Base-by-base conservation (phyloP, 257 asterid species). In the Solanum sitiens region DNA sequence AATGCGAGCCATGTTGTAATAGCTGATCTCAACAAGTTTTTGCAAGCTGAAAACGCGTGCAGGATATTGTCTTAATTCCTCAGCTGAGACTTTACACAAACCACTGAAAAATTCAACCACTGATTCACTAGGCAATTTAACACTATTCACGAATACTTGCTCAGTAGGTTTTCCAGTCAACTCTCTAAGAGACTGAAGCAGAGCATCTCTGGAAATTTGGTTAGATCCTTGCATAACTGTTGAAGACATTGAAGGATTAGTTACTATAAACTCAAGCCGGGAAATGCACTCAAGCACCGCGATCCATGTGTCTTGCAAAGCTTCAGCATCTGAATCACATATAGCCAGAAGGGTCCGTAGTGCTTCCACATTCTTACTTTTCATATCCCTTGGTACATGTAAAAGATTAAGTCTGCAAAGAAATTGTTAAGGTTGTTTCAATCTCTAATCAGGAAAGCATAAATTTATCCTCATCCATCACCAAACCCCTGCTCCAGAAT, bases 31-130 rank as follows among this genome's bases (percentile, higher is more conserved):
- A 79, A 97, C 99, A 88, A 97, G 98, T 91, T 96, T 97, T 89
- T 97, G 99, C 97, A 97, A 90, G 94, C 99, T 91, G 91, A 94
- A 97, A 87, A 97, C 98, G 74, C 99, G 99, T 61, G 99, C 97
- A 53, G 99, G 99, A 84, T 87, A 86, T 89, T 97, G 99, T 90
- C 95, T 94, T 89, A 97, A 90, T 93, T 97, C 99, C 94, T 97
- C 99, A 15, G 98, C 98, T 88, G 99, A 97, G 90, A 95, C 98
- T 91, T 95, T 94, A 89, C 99, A 97, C 87, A 97, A 91, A 87
- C 98, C 97, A 68, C 96, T 96, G 90, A 97, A 95, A 91, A 97
- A 97, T 91, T 97, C 99, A 87, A 97, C 99, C 35, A 96, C 96
- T 77, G 99, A 93, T 92, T 97, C 99, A 93, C 99, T 97, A 83